phyloP scores from a whole-genome alignment of 2,329 filamentous ascomycete species.

The Venturia asperata region DNA sequence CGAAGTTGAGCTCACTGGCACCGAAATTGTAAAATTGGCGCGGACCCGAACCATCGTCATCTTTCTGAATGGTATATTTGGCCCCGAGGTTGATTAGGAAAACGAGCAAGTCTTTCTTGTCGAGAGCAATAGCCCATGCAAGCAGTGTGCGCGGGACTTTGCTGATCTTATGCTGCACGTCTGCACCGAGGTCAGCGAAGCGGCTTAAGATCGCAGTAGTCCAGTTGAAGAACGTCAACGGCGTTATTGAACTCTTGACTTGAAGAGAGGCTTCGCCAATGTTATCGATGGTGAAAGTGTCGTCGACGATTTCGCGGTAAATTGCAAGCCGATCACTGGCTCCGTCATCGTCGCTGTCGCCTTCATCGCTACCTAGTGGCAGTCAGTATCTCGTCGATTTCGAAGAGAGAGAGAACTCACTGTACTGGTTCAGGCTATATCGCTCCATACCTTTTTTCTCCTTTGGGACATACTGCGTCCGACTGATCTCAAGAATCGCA shows the following conservation, averaged over 20 bases:
- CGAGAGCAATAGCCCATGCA: constrained; percentile 42
- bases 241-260: constrained; percentile 57
- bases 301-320: constrained; percentile 49
- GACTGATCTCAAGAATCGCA: constrained; percentile 61
- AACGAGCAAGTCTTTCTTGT: constrained; percentile 49
- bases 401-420: background rate
- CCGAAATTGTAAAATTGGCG: constrained; percentile 25
- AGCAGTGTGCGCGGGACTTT: constrained; percentile 24
- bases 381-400: background rate
- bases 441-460: constrained; percentile 47
- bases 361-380: constrained; percentile 21
- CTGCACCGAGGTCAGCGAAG: constrained; percentile 3
- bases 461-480: constrained; percentile 58
- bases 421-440: constrained; percentile 17
- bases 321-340: constrained; percentile 25
- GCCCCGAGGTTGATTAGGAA: constrained; percentile 51
- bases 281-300: constrained; percentile 68
- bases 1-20: constrained; percentile 32
- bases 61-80: constrained; percentile 29
- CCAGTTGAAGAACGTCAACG: constrained; percentile 30
- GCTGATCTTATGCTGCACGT: background rate
- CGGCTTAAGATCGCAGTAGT: constrained; percentile 20
- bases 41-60: background rate
- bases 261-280: constrained; percentile 62
- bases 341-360: constrained; percentile 25